Evolutionary conservation across 1,139 yeast genomes (phyloP).

Genomic region (Saccharomyces hybrid): DNA sequence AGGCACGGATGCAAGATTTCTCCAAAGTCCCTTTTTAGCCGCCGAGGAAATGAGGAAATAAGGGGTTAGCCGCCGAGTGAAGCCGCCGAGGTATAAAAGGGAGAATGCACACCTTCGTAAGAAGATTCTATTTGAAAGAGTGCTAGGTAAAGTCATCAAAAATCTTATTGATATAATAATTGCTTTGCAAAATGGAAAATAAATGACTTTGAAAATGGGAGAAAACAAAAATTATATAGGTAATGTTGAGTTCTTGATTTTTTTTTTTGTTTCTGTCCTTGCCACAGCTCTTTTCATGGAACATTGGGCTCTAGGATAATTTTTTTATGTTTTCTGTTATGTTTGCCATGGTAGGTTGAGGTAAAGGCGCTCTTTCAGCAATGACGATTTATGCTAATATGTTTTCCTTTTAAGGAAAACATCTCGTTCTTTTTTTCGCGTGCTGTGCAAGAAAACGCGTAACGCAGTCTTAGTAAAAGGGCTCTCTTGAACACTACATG

Average conservation of each 20-base stretch:
- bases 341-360: neutral
- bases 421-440: neutral
- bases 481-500: neutral
- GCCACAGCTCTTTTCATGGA: neutral
- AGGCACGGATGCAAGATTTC: neutral
- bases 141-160: no score
- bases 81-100: neutral
- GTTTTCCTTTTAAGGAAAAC: neutral
- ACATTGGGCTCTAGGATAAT: neutral
- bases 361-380: neutral
- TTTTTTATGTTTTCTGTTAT: no score
- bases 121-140: neutral
- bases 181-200: neutral
- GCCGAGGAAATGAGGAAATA: neutral
- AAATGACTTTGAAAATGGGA: no score
- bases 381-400: neutral
- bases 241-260: neutral
- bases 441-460: neutral
- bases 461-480: neutral
- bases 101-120: neutral
- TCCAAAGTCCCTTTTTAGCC: neutral
- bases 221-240: neutral
- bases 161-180: no score
- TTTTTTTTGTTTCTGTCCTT: no score
- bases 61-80: neutral